phyloP scores from a whole-genome alignment of 345 rosid genomes.

The Geranium brycei region DNA sequence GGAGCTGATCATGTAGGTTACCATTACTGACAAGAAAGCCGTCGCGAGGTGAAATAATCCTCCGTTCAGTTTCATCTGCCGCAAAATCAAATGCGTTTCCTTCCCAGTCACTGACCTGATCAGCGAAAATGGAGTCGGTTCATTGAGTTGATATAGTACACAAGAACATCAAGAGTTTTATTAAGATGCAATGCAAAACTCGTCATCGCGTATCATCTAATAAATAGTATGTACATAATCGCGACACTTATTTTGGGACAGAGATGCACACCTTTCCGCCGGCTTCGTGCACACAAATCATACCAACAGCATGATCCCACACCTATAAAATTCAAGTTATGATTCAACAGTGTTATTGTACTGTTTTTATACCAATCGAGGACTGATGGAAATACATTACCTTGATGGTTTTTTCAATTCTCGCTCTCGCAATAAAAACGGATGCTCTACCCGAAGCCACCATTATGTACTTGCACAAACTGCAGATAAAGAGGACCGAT shows the following conservation, averaged over 20 bases:
- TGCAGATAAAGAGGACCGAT: constrained; percentile 14
- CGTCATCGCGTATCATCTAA: no score
- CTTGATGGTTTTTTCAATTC: constrained; percentile 29
- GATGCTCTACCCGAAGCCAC: constrained; percentile 69
- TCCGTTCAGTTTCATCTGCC: constrained; percentile 44
- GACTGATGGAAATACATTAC: constrained; percentile 13
- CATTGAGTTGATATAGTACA: background rate
- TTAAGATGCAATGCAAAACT: background rate
- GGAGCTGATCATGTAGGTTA: constrained; percentile 32
- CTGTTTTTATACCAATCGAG: background rate
- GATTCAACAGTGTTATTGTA: background rate
- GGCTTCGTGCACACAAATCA: constrained; percentile 77
- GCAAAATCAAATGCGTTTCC: constrained; percentile 41
- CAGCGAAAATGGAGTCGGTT: background rate
- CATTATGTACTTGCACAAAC: constrained; percentile 70
- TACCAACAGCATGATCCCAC: constrained; percentile 97
- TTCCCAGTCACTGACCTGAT: constrained; percentile 70
- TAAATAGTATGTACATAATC: no score
- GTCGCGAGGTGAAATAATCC: constrained; percentile 40
- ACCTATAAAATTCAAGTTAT: constrained; percentile 24
- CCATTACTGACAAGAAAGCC: constrained; percentile 62
- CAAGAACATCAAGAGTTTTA: no score
- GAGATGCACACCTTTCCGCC: constrained; percentile 61
- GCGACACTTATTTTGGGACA: background rate
- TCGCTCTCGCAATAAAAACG: constrained; percentile 30